phyloP scores from a whole-genome alignment of 2,329 filamentous ascomycete species.

The Claviceps purpurea region DNA sequence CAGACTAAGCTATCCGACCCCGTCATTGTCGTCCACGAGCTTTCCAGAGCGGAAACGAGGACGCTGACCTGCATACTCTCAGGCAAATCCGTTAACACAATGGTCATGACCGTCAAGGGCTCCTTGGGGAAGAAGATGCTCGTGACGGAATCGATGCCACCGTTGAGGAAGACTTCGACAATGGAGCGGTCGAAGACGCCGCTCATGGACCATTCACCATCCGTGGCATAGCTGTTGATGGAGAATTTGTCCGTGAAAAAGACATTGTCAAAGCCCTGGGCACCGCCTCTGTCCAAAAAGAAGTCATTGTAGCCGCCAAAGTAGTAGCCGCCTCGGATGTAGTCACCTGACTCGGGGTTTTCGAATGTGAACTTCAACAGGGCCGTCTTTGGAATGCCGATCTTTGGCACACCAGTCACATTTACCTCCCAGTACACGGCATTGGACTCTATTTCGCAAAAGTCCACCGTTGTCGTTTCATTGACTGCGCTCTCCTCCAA shows the following conservation, averaged over 20 bases:
- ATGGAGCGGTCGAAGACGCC: constrained; percentile 23
- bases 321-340: too few species aligned
- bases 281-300: too few species aligned
- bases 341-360: constrained; percentile 10
- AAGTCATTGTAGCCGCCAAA: too few species aligned
- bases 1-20: too few species aligned
- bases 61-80: constrained; percentile 11
- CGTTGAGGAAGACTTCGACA: constrained; percentile 21
- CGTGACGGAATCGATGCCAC: constrained; percentile 20
- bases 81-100: constrained; percentile 11
- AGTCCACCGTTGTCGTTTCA: constrained; percentile 34
- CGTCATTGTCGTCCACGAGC: too few species aligned
- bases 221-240: constrained; percentile 7
- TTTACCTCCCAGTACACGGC: constrained; percentile 42
- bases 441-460: constrained; percentile 15
- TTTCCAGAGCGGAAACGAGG: constrained; percentile 14
- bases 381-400: constrained; percentile 9
- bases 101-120: constrained; percentile 12
- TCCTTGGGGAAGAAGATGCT: constrained; percentile 5
- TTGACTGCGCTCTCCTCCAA: too few species aligned
- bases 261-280: constrained; percentile 15
- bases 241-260: constrained; percentile 22
- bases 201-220: constrained; percentile 15
- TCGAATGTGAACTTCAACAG: constrained; percentile 17
- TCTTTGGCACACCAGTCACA: constrained; percentile 25